A percentile compares a stretch with the other conserved stretches of the same genome.
Evolutionary conservation across 1,284 basidiomycete genomes (phyloP).

Genomic region (Austropuccinia psidii): DNA sequence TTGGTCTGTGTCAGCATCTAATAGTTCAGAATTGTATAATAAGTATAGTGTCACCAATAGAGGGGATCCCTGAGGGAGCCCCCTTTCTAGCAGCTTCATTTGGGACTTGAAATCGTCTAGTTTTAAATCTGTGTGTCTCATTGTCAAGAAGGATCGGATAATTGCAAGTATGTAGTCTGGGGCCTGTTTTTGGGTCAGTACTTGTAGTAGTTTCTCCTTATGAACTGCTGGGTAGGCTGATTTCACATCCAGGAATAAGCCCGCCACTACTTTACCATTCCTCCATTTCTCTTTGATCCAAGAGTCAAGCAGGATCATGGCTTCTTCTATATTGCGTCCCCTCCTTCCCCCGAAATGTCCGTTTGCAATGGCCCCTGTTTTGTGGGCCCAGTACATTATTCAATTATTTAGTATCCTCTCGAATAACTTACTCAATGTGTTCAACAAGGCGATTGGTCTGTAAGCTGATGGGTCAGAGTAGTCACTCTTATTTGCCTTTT

Average conservation of each 20-base stretch:
- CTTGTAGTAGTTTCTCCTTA: neutral
- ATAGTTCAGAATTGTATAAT: neutral
- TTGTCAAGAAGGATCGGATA: neutral
- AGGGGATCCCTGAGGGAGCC: conserved; percentile 15
- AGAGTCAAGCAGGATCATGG: neutral
- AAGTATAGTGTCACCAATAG: conserved; percentile 1
- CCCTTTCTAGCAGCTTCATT: neutral
- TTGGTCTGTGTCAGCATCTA: neutral
- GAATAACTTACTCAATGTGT: no score
- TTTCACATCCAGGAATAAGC: conserved; percentile 7
- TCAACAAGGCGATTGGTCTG: no score
- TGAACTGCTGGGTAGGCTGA: neutral
- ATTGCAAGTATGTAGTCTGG: neutral
- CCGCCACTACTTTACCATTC: neutral
- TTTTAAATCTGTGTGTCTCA: neutral
- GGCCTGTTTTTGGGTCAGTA: neutral
- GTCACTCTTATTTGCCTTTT: no score
- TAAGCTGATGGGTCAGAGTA: no score
- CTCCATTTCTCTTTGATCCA: conserved; percentile 18
- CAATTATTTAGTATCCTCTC: no score
- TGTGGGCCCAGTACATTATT: no score
- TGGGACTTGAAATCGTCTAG: neutral
- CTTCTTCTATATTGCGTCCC: neutral
- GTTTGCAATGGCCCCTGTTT: neutral
- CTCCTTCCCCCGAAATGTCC: conserved; percentile 7